phyloP scores from a whole-genome alignment of 176 grass and related monocot species.

The Puccinellia tenuiflora region DNA sequence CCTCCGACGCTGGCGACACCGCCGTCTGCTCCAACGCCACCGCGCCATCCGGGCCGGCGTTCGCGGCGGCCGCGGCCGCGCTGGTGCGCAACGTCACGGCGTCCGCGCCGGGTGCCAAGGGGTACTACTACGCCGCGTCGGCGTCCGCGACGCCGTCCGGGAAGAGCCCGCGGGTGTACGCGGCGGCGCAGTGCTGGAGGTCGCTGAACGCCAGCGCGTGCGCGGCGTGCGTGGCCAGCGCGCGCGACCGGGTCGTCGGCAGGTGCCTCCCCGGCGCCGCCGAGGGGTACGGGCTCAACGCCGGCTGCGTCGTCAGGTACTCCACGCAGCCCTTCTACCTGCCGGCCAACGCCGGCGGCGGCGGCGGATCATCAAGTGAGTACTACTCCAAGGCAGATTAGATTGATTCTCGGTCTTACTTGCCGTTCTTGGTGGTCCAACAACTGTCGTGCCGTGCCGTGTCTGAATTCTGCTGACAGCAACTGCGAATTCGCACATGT shows the following conservation, averaged over 20 bases:
- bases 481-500: not conserved
- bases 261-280: conserved; percentile 47
- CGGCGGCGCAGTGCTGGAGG: conserved; percentile 77
- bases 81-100: conserved; percentile 60
- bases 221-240: conserved; percentile 49
- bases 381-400: not conserved
- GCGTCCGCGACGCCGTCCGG: not conserved
- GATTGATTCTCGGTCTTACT: not conserved
- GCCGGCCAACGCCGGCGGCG: not conserved
- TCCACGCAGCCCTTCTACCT: conserved; percentile 72
- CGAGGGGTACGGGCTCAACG: conserved; percentile 61
- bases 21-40: conserved; percentile 45
- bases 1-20: conserved; percentile 44
- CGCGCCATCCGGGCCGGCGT: not conserved
- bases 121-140: conserved; percentile 26
- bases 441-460: conserved; percentile 1
- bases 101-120: conserved; percentile 10
- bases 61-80: not conserved
- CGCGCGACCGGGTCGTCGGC: conserved; percentile 12
- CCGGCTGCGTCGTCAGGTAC: conserved; percentile 82
- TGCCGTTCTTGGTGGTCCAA: not conserved
- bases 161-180: conserved; percentile 44
- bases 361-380: conserved; percentile 37
- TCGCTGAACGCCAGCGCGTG: conserved; percentile 68
- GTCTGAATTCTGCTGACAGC: conserved; percentile 30